Evolutionary conservation across 805 yeast species (phyloP), one percentile per base, ranked within the genome.

Genomic region (Candida nitratophila): DNA sequence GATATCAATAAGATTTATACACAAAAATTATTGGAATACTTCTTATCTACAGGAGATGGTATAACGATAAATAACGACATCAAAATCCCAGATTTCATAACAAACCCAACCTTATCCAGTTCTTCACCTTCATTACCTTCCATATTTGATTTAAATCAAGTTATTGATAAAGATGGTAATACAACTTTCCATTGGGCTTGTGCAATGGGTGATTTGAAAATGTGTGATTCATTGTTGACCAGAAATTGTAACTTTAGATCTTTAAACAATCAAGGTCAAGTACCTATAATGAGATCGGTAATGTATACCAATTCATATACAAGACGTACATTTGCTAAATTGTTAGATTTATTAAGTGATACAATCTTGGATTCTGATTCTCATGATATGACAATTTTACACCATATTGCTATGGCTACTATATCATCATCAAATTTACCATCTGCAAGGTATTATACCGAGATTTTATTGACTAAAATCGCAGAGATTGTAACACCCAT

Each of bases 101-200:
- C 74, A 33, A 71, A 78, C 50, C 83, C 87, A 0, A 81, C 85
- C 2, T 20, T 34, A 34, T 34, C 37, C 6, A 34, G 37, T 20
- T 8, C 37, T 7, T 34, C 37, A 8, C n/a, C 37, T 19, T 12
- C 37, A 19, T n/a, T 34, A 34, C 37, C 22, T 3, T 69, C 73
- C 21, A 83, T 76, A 43, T 81, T 84, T 53, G 78, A 85, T 50
- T 74, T 86, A 48, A 76, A 82, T 66, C 86, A 84, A 43, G 81
- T 88, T 4, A 86, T 93, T 22, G 99, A 93, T 60, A 90, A 86
- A 46, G 97, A 93, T 57, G 95, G 96, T 1, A 95, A 93, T 58
- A 86, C 96, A 0, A 84, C 96, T 2, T 80, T 93, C 52, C 99
- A 93, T 64, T 93, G 98, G 97, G 96, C 98, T 0, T 88, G 97